Evolutionary conservation across 768 basidiomycete species (phyloP), one percentile per base, ranked within the genome.

Genomic region (Strobilomyces confusus): DNA sequence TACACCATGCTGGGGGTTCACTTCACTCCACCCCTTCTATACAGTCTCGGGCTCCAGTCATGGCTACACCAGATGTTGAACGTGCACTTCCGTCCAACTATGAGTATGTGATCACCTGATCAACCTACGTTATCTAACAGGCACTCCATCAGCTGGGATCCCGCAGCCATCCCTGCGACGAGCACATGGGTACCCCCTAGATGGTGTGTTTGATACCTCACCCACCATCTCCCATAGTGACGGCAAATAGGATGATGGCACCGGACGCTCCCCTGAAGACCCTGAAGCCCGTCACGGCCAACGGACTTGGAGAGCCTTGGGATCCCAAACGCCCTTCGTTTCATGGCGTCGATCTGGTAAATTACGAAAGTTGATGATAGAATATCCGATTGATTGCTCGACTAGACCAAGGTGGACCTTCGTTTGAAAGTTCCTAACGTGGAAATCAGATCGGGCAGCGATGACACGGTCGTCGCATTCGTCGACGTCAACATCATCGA

Each of bases 401-500:
- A 49, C 8, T 26, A 66, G 65, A 59, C 63, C 26, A 65, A 61
- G 49, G 33, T 46, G 1, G 58, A 65, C 37, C 32, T 57, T 4
- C 63, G 61, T 12, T 30, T 66, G 29, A 66, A 65, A 42, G 48
- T 56, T 8, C 66, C 66, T 3, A 49, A 20, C 19, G 63, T 68
- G 19, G 63, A 68, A 38, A 68, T 66, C 29, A 54, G 41, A 51
- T 58, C 60, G 8, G 54, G 49, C 20, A 57, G 54, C 12, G 57
- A 68, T n/a, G 58, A 63, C 25, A 52, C 63, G 5, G 9, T 54
- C 22, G 38, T 59, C 17, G 66, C 66, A 0, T 66, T 66, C 22
- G 55, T 59, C 2, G 62, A 72, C 30, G 71, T 73, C 9, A 63
- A 67, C 30, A 71, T 73, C 37, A 47, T 73, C 19, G 72, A 73